Conservation (phyloP, 2,329 filamentous ascomycete species). For the Penicillium sp. region DNA sequence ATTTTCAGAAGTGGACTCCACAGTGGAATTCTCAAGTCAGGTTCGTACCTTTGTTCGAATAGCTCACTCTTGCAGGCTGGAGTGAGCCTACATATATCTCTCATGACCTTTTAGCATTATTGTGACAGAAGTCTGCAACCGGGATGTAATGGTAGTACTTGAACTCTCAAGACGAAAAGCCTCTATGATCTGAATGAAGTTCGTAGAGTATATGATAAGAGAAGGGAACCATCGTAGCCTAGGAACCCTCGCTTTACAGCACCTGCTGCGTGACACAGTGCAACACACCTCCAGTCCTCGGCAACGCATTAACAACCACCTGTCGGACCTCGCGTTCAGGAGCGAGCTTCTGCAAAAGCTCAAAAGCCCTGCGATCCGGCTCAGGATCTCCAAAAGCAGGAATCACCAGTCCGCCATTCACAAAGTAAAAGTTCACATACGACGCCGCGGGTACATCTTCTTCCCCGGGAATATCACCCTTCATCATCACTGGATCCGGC, state of each 20-base stretch:
- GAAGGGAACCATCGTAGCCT: background rate
- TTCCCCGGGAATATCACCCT: conserved; percentile 18
- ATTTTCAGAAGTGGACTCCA: background rate
- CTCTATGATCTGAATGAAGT: background rate
- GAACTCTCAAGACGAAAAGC: background rate
- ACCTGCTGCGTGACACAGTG: conserved; percentile 34
- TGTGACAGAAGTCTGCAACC: background rate
- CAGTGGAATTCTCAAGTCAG: background rate
- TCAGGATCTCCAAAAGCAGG: conserved; percentile 26
- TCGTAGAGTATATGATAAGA: background rate
- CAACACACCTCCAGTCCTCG: conserved; percentile 29
- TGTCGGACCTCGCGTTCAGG: conserved; percentile 26
- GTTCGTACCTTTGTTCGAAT: background rate
- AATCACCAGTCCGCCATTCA: conserved; percentile 28
- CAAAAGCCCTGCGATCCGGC: conserved; percentile 22
- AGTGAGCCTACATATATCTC: background rate
- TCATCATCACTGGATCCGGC: conserved; percentile 21
- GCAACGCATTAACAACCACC: conserved; percentile 27
- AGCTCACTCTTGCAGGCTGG: too few species aligned
- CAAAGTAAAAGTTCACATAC: conserved; percentile 33
- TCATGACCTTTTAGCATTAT: background rate
- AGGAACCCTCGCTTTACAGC: conserved; percentile 6
- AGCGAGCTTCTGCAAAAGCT: conserved; percentile 22
- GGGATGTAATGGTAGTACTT: background rate
- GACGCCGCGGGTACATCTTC: conserved; percentile 23